These are phyloP conservation scores for Catharanthus roseus DNA, from an alignment of 257 asterid genomes.

Conservation along the genomic window DNA sequence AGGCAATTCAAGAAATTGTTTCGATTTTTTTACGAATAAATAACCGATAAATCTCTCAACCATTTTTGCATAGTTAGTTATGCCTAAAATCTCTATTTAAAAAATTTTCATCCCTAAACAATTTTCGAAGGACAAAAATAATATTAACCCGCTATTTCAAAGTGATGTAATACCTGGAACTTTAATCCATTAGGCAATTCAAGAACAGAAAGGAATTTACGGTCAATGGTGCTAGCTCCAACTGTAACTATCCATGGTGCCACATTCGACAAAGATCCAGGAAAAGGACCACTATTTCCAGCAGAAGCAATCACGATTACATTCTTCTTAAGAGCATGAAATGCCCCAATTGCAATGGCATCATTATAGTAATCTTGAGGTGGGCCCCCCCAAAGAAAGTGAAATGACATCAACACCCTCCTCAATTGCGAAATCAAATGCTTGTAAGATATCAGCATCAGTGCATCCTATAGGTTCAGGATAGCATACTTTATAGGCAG, in stretches of 20 bases:
- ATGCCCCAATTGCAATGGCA: slow-evolving; percentile 25
- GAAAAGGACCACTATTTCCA: neutral
- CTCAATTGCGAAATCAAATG: slow-evolving; percentile 51
- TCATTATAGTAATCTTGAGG: slow-evolving; percentile 22
- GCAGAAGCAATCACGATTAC: neutral
- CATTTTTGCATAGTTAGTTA: too few relatives aligned
- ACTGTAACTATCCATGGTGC: slow-evolving; percentile 16
- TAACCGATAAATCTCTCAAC: too few relatives aligned
- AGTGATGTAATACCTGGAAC: slow-evolving; percentile 23
- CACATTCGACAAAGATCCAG: neutral
- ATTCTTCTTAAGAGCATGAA: slow-evolving; percentile 6
- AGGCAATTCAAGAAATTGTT: too few relatives aligned
- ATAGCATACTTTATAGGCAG: slow-evolving; percentile 64
- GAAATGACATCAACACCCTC: slow-evolving; percentile 79
- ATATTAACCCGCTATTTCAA: too few relatives aligned
- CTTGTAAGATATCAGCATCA: slow-evolving; percentile 52
- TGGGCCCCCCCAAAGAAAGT: slow-evolving; percentile 42
- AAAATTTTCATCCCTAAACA: too few relatives aligned
- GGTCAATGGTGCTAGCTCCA: slow-evolving; percentile 8
- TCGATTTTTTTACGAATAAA: too few relatives aligned
- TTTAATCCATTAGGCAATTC: slow-evolving; percentile 14
- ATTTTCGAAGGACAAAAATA: too few relatives aligned
- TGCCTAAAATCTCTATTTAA: too few relatives aligned
- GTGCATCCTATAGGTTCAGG: slow-evolving; percentile 29
- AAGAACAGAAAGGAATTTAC: neutral